Base-by-base conservation (phyloP, 2,329 filamentous ascomycete genomes). In the Rhexocercosporidium sp. region DNA sequence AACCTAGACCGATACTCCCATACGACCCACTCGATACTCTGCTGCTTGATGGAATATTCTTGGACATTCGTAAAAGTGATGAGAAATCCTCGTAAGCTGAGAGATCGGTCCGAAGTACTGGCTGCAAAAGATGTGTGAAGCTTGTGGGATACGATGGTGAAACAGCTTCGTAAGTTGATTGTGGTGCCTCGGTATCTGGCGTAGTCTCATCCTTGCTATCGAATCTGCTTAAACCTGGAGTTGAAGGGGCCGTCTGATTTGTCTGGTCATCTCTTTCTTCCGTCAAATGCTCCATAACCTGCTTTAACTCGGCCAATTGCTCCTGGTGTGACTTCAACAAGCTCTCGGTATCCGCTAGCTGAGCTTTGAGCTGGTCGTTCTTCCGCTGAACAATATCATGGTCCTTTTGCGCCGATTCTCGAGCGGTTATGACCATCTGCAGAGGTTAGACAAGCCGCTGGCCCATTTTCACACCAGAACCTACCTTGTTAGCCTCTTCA, bases 391-490 rank as follows among this genome's bases (percentile, higher is more conserved):
- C 83, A 4, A 86, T 85, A 72, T 97, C 94, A 44, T 93, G 91
- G 73, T 97, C 93, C 70, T 88, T 89, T 69, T 94, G 90, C 9
- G 96, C 94, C 69, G 97, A 93, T 78, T 94, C 93, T 76, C 97
- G 93, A 44, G 95, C 95, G 18, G 88, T 89, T 47, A 95, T 92
- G 62, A 99, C 96, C 95, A 99, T 98, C 84, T 89, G 70, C 94
- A 91, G 39, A 92, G 92, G 88, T 89, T 57, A 96, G 92, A 66
- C 97, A 46, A 3, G 1, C 3, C 4, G 31, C 5, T 22, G 20
- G 14, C 3, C n/a, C 9, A 3, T 7, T 22, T 96, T 82, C 85
- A 66, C 12, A 14, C 2, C 47, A 57, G 7, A 56, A 77, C 80
- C 67, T 77, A 89, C 87, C 79, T 92, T 94, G 81, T 99, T 98